Evolutionary conservation across 108 stramenopile species (phyloP).

Genomic region (Cylindrotheca closterium): DNA sequence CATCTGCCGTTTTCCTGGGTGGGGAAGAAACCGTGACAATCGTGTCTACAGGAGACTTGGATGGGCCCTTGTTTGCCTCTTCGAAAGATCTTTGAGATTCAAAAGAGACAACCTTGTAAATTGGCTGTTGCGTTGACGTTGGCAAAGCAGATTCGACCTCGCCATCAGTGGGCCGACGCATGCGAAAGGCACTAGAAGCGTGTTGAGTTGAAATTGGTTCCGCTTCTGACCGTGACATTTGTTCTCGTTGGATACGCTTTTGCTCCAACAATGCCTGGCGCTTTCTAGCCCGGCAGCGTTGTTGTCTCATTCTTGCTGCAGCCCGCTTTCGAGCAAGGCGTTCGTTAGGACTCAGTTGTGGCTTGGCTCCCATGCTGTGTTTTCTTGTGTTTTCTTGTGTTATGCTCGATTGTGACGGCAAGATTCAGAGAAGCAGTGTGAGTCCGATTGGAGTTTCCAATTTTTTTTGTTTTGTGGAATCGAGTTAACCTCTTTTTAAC

Average conservation of each 20-base stretch:
- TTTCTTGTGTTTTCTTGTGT: not conserved
- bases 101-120: conserved; percentile 33
- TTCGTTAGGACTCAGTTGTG: conserved; percentile 27
- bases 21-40: not conserved
- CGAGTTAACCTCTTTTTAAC: no score
- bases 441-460: no score
- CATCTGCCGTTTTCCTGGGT: not conserved
- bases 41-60: not conserved
- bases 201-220: not conserved
- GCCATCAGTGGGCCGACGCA: not conserved
- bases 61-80: conserved; percentile 7
- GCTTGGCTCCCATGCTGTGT: conserved; percentile 7
- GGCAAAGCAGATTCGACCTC: not conserved
- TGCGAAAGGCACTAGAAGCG: conserved; percentile 2
- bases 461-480: no score
- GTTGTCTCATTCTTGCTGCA: conserved; percentile 36
- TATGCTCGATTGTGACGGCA: no score
- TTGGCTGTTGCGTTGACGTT: conserved; percentile 3
- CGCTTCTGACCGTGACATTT: no score
- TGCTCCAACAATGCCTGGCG: conserved; percentile 30
- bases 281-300: conserved; percentile 43
- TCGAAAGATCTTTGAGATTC: conserved; percentile 31
- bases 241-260: conserved; percentile 3
- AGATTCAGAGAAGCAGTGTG: no score
- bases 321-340: conserved; percentile 33